A percentile compares a stretch with the other conserved stretches of the same genome.
phyloP scores from a whole-genome alignment of 2,329 filamentous ascomycete genomes.

The Trichoderma sp. region DNA sequence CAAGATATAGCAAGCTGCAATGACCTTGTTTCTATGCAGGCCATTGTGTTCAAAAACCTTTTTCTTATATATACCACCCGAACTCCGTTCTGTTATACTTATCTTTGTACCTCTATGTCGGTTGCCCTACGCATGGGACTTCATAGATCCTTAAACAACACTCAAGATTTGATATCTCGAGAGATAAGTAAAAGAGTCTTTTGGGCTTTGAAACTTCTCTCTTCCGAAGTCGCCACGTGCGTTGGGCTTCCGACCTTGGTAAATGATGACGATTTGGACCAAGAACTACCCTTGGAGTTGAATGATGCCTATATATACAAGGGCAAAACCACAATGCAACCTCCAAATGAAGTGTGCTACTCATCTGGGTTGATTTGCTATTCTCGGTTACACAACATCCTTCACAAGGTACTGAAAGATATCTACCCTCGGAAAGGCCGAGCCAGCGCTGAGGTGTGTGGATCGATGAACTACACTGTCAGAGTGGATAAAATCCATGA shows the following conservation, averaged over 20 bases:
- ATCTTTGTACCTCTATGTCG: slow-evolving; percentile 3
- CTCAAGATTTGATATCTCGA: not conserved
- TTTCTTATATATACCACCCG: not conserved
- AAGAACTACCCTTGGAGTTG: not conserved
- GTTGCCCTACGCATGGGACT: not conserved
- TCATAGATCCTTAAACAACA: not conserved
- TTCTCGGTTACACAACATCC: not conserved
- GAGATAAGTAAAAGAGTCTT: not conserved
- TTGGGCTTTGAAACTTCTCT: not conserved
- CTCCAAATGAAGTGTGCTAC: not conserved
- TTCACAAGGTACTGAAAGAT: not conserved
- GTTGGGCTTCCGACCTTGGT: not conserved
- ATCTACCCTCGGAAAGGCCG: not conserved
- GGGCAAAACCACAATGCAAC: not conserved
- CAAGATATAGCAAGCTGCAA: not conserved
- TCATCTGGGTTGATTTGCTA: not conserved
- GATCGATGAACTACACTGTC: not conserved
- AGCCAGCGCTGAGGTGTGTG: not conserved
- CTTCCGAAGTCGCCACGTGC: not conserved
- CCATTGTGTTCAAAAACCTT: not conserved
- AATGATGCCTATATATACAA: not conserved
- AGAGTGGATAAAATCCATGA: not conserved
- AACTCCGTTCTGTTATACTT: not conserved
- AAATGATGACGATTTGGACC: not conserved
- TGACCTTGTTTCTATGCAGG: not conserved